phyloP scores from a whole-genome alignment of 164 flowering plant species.

The Liriodendron chinense region DNA sequence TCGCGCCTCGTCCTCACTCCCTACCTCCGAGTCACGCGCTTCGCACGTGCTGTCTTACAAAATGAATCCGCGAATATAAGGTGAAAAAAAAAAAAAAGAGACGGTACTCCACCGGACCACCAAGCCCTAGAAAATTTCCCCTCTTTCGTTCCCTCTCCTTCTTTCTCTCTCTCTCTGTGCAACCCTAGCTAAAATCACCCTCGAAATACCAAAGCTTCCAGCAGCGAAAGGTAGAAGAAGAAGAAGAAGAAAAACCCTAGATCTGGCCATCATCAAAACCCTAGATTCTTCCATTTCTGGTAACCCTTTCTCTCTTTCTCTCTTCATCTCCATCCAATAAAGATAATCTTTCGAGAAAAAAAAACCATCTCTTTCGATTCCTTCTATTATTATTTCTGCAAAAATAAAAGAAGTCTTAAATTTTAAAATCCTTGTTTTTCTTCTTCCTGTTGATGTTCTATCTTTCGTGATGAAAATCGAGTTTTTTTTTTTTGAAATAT shows the following conservation, averaged over 20 bases:
- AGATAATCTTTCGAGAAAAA: background rate
- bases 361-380: background rate
- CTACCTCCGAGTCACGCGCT: background rate
- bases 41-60: background rate
- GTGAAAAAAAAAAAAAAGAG: background rate
- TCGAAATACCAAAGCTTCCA: background rate
- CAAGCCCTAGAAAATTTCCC: slow-evolving; percentile 1
- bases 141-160: background rate
- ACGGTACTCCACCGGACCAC: slow-evolving; percentile 8
- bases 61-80: background rate
- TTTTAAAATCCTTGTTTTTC: background rate
- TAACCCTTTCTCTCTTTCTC: background rate
- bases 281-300: background rate
- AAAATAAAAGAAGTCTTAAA: no score
- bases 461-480: no score
- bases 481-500: no score
- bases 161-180: background rate
- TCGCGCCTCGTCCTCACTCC: background rate
- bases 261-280: background rate
- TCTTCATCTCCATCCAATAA: background rate
- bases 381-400: background rate
- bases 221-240: background rate
- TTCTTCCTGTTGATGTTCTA: background rate
- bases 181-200: background rate
- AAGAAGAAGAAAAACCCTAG: background rate